phyloP scores from a whole-genome alignment of 2,329 filamentous ascomycete species.

The Endoconidiophora laricicola region DNA sequence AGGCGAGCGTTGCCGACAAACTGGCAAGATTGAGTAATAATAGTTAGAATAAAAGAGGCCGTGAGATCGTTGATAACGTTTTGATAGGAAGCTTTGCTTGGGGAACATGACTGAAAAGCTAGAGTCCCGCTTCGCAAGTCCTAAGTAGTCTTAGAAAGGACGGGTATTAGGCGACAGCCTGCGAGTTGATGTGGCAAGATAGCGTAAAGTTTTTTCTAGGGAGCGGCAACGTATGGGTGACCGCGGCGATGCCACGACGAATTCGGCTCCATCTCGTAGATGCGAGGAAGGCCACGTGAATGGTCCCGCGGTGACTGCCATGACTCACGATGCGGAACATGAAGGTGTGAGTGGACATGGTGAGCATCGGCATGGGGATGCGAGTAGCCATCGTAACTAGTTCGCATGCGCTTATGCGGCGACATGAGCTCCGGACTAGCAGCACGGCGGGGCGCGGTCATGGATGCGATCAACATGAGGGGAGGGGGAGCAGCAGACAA shows the following conservation, averaged over 20 bases:
- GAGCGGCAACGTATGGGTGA: background rate
- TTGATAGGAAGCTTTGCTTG: too few species aligned
- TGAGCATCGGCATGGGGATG: background rate
- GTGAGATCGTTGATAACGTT: background rate
- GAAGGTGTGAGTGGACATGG: background rate
- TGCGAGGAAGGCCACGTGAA: background rate
- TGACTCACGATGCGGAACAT: constrained; percentile 19
- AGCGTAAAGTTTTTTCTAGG: background rate
- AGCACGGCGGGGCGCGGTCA: background rate
- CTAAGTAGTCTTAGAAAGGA: too few species aligned
- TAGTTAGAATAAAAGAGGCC: constrained; percentile 1
- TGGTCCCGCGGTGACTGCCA: constrained; percentile 13
- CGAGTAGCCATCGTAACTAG: constrained; percentile 28
- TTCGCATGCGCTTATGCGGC: constrained; percentile 32
- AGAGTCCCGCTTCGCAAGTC: too few species aligned
- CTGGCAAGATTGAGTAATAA: background rate
- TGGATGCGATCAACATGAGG: background rate
- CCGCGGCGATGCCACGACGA: constrained; percentile 1
- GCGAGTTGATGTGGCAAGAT: too few species aligned
- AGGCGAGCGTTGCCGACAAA: too few species aligned
- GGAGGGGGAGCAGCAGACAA: background rate
- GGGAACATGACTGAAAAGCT: too few species aligned
- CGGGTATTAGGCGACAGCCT: too few species aligned
- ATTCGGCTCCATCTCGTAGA: constrained; percentile 1
- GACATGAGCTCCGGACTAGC: constrained; percentile 18